A percentile compares a stretch with the other conserved stretches of the same genome.
These are phyloP conservation scores for Dictyostelium citrinum DNA, from an alignment of 78 protist genomes.

Conservation along the genomic window DNA sequence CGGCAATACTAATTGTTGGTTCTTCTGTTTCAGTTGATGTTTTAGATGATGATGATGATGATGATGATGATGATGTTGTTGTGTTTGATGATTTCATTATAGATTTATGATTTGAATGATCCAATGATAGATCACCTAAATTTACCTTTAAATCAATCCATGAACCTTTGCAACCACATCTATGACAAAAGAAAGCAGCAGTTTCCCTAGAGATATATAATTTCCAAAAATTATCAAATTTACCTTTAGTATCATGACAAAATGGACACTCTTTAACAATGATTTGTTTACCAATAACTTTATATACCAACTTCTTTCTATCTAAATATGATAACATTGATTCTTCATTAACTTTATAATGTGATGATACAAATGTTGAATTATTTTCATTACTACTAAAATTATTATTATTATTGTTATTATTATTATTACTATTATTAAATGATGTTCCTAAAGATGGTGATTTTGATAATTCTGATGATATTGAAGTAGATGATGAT, in stretches of 20 bases:
- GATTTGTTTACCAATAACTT: constrained; percentile 11
- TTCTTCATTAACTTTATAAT: constrained; percentile 22
- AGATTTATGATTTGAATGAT: not conserved
- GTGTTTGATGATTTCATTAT: not conserved
- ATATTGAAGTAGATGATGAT: not conserved
- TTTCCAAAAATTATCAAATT: constrained; percentile 81
- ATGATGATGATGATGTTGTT: not conserved
- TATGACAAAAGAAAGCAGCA: constrained; percentile 70
- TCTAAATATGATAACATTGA: constrained; percentile 14
- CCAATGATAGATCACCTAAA: constrained; percentile 47
- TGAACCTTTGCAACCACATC: constrained; percentile 78
- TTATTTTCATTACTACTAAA: not conserved
- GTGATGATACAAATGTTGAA: not conserved
- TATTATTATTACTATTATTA: not conserved
- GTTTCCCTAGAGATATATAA: constrained; percentile 58
- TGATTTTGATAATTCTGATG: not conserved
- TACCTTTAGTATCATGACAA: constrained; percentile 68
- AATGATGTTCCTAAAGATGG: not conserved
- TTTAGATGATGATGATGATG: too few relatives aligned
- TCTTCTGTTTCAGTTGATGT: not conserved
- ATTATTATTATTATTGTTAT: not conserved
- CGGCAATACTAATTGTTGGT: not conserved
- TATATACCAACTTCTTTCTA: constrained; percentile 31
- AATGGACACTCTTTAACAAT: constrained; percentile 73
- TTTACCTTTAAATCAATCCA: constrained; percentile 80